Conservation (phyloP, 805 yeast genomes). For the Lipomyces chichibuensis region DNA sequence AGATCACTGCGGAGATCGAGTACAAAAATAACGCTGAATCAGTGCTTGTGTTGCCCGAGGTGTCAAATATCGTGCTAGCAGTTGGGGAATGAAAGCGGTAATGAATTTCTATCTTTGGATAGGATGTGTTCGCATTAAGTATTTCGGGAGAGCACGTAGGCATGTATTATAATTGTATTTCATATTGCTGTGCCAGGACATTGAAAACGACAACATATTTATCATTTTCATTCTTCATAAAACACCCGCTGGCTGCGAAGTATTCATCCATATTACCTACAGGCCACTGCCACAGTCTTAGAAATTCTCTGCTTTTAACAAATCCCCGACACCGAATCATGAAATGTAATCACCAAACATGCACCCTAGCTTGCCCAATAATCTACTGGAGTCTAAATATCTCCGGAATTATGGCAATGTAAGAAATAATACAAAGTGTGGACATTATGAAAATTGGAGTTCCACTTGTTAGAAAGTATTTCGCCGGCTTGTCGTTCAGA, state of each 20-base stretch:
- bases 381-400: conserved; percentile 23
- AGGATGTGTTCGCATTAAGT: not conserved
- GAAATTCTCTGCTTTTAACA: too few relatives aligned
- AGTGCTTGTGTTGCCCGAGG: conserved; percentile 69
- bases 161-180: not conserved
- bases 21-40: conserved; percentile 70
- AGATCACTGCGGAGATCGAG: conserved; percentile 59
- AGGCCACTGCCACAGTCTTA: too few relatives aligned
- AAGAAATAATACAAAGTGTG: conserved; percentile 13
- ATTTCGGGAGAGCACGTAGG: not conserved
- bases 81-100: conserved; percentile 6
- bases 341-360: not conserved
- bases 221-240: too few relatives aligned
- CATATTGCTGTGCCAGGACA: not conserved
- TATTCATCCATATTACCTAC: too few relatives aligned
- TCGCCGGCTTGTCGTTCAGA: conserved; percentile 19
- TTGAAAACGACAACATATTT: not conserved
- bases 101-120: not conserved
- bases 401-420: conserved; percentile 27
- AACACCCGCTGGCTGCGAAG: too few relatives aligned
- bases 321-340: not conserved
- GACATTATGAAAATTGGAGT: conserved; percentile 24
- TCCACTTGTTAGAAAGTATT: conserved; percentile 30
- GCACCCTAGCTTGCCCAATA: not conserved
- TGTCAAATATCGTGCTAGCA: conserved; percentile 24